phyloP scores from a whole-genome alignment of 257 asterid species.

The Solanum pimpinellifolium region DNA sequence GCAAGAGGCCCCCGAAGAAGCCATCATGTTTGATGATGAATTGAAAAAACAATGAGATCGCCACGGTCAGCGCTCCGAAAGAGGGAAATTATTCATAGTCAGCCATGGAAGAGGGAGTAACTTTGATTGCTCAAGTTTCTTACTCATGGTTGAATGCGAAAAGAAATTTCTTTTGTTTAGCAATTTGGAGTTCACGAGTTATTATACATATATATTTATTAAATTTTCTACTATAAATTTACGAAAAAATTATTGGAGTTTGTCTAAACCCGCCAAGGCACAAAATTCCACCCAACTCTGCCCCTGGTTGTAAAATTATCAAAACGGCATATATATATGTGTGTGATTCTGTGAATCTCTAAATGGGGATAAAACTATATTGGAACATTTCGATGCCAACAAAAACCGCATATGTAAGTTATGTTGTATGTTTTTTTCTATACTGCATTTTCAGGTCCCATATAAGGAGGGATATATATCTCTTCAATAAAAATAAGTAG shows the following conservation, averaged over 20 bases:
- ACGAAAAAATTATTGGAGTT: too few relatives aligned
- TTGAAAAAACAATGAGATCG: background rate
- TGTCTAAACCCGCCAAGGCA: background rate
- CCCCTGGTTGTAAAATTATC: background rate
- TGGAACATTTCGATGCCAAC: conserved; percentile 6
- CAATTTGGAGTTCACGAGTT: background rate
- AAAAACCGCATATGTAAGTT: conserved; percentile 4
- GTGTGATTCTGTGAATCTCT: background rate
- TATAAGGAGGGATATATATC: background rate
- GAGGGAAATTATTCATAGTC: background rate
- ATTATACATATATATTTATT: too few relatives aligned
- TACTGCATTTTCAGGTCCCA: background rate
- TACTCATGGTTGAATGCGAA: background rate
- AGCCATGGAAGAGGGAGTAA: background rate
- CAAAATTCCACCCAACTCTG: background rate
- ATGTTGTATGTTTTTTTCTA: background rate
- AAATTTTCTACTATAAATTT: too few relatives aligned
- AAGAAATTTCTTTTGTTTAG: background rate
- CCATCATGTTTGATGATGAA: background rate
- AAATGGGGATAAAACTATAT: background rate
- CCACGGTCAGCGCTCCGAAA: background rate
- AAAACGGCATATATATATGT: background rate
- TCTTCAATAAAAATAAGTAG: conserved; percentile 6
- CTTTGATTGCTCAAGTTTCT: background rate
- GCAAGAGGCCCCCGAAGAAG: background rate